Conservation (phyloP, 495 filamentous ascomycete genomes). For the Patellaria atrata region DNA sequence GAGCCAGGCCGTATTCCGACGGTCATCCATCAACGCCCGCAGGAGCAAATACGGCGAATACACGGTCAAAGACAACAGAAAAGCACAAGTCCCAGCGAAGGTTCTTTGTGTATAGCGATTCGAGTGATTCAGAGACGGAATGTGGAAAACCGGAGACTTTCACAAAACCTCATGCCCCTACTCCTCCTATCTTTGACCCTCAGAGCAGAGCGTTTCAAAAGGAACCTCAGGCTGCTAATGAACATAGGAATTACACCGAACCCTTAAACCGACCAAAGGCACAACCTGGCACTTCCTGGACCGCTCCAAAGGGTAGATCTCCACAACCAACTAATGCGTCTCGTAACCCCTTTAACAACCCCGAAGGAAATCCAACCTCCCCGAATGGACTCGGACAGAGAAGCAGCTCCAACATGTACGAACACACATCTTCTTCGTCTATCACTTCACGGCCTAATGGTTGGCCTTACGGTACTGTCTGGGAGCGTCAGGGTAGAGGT, state of each 20-base stretch:
- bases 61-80: too few relatives aligned
- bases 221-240: too few relatives aligned
- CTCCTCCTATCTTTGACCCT: too few relatives aligned
- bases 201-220: too few relatives aligned
- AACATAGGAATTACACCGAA: too few relatives aligned
- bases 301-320: too few relatives aligned
- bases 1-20: not conserved
- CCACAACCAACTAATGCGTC: not conserved
- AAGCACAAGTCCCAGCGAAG: too few relatives aligned
- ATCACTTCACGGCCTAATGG: not conserved
- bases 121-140: constrained; percentile 4
- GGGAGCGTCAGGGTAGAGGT: constrained; percentile 25
- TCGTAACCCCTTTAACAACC: not conserved
- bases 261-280: too few relatives aligned
- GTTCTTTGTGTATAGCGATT: constrained; percentile 1
- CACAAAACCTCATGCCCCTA: not conserved
- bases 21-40: constrained; percentile 3
- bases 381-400: too few relatives aligned
- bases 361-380: too few relatives aligned
- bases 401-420: too few relatives aligned
- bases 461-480: not conserved
- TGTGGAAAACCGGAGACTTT: not conserved
- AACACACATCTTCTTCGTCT: not conserved
- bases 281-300: too few relatives aligned
- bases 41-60: constrained; percentile 5